Percentiles rank a stretch among this genome's conserved stretches.
Conservation (phyloP, 306 rosid species). For the Citrullus mucosospermus region DNA sequence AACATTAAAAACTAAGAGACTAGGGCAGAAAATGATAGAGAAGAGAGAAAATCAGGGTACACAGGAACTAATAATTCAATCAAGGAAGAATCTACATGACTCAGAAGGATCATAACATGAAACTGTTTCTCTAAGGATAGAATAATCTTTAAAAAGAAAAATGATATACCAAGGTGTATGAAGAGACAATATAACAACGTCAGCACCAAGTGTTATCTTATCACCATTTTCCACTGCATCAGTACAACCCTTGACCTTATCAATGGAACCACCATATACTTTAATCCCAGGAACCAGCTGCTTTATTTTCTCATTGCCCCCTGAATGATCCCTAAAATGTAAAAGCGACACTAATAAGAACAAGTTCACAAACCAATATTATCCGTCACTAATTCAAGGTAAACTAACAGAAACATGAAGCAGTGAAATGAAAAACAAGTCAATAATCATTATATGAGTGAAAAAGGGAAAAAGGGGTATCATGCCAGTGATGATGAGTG, state of each 20-base stretch:
- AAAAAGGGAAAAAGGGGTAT: background rate
- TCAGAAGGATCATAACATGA: background rate
- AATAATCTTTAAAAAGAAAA: background rate
- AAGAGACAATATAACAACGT: slow-evolving; percentile 47
- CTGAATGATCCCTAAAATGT: slow-evolving; percentile 66
- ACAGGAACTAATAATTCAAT: background rate
- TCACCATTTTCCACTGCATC: slow-evolving; percentile 71
- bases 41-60: background rate
- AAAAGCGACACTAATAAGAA: background rate
- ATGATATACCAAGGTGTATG: slow-evolving; percentile 80
- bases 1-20: background rate
- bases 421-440: background rate
- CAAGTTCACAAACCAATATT: background rate
- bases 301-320: slow-evolving; percentile 80
- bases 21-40: background rate
- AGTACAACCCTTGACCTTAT: slow-evolving; percentile 85
- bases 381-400: background rate
- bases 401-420: background rate
- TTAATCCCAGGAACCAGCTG: slow-evolving; percentile 67
- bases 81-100: background rate
- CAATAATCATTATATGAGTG: background rate
- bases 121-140: background rate
- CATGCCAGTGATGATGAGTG: slow-evolving; percentile 89
- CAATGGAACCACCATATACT: slow-evolving; percentile 81
- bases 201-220: slow-evolving; percentile 65